Evolutionary conservation across 2,329 filamentous ascomycete genomes (phyloP).

Genomic region (Pseudogymnoascus sp.): DNA sequence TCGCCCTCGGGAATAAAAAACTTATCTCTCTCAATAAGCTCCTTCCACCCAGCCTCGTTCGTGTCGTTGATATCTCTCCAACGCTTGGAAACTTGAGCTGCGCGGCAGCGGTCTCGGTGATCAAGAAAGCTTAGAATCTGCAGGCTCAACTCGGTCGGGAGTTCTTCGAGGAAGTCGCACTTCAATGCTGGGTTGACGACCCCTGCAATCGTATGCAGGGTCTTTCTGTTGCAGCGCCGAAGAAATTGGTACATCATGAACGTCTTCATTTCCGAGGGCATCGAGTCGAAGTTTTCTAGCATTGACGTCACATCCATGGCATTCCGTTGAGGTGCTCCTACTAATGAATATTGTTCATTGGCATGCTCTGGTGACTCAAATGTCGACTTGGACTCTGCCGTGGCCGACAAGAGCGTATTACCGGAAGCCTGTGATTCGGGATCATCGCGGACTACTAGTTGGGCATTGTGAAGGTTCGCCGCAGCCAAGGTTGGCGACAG

Average conservation of each 20-base stretch:
- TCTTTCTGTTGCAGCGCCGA: constrained; percentile 77
- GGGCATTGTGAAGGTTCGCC: constrained; percentile 33
- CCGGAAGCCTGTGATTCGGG: background rate
- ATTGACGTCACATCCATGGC: constrained; percentile 77
- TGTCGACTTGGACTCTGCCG: constrained; percentile 21
- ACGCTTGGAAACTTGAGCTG: constrained; percentile 86
- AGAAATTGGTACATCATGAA: constrained; percentile 97
- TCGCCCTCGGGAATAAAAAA: constrained; percentile 74
- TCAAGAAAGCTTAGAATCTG: constrained; percentile 85
- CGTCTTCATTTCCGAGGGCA: constrained; percentile 85
- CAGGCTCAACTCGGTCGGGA: constrained; percentile 79
- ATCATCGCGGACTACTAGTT: constrained; percentile 27
- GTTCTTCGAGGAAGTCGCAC: constrained; percentile 78
- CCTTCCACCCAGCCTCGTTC: constrained; percentile 94
- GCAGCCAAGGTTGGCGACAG: constrained; percentile 86
- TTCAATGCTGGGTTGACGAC: constrained; percentile 91
- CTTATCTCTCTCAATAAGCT: constrained; percentile 76
- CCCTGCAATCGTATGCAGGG: constrained; percentile 79
- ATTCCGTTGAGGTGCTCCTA: constrained; percentile 23
- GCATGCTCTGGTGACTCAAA: constrained; percentile 21
- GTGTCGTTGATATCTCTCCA: constrained; percentile 88
- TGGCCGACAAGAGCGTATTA: constrained; percentile 20
- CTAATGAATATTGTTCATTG: constrained; percentile 26
- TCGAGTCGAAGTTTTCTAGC: constrained; percentile 81
- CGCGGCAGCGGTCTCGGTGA: constrained; percentile 75